phyloP scores from a whole-genome alignment of 2,329 filamentous ascomycete species.

The Alternaria hordeiaustralica region DNA sequence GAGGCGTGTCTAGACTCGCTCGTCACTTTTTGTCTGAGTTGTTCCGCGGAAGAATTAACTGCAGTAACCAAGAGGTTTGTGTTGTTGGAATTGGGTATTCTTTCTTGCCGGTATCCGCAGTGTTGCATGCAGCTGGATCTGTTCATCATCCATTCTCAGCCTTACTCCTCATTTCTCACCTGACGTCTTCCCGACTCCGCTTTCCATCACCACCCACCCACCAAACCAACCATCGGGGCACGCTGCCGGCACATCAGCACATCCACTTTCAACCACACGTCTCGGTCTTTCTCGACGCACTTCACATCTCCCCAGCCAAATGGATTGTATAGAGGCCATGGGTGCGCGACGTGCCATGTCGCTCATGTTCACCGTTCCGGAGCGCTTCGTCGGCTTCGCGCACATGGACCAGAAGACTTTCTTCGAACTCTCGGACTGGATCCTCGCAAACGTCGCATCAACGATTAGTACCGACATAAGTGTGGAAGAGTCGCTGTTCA shows the following conservation, averaged over 20 bases:
- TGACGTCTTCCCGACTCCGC: slow-evolving; percentile 15
- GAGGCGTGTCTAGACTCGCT: not conserved
- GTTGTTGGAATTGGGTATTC: not conserved
- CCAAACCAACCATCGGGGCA: not conserved
- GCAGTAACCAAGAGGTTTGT: not conserved
- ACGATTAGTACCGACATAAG: slow-evolving; percentile 40
- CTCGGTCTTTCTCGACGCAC: not conserved
- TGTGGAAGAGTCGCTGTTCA: slow-evolving; percentile 47
- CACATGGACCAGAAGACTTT: slow-evolving; percentile 49
- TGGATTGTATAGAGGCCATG: slow-evolving; percentile 25
- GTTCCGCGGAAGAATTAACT: not conserved
- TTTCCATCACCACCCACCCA: slow-evolving; percentile 8
- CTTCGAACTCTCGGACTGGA: slow-evolving; percentile 48
- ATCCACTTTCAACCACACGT: not conserved
- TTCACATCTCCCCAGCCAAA: slow-evolving; percentile 1
- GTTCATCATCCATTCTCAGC: slow-evolving; percentile 3
- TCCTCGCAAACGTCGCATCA: slow-evolving; percentile 41
- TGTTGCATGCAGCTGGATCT: slow-evolving; percentile 6
- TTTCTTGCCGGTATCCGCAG: slow-evolving; percentile 6
- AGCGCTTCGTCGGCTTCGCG: slow-evolving; percentile 47
- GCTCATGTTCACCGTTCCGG: slow-evolving; percentile 45
- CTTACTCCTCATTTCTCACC: slow-evolving; percentile 7
- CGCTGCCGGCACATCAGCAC: not conserved
- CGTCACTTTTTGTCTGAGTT: not conserved
- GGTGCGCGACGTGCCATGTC: slow-evolving; percentile 40